Evolutionary conservation across 805 yeast genomes (phyloP), one percentile per base, ranked within the genome.

Genomic region (Hyphopichia homilentoma): DNA sequence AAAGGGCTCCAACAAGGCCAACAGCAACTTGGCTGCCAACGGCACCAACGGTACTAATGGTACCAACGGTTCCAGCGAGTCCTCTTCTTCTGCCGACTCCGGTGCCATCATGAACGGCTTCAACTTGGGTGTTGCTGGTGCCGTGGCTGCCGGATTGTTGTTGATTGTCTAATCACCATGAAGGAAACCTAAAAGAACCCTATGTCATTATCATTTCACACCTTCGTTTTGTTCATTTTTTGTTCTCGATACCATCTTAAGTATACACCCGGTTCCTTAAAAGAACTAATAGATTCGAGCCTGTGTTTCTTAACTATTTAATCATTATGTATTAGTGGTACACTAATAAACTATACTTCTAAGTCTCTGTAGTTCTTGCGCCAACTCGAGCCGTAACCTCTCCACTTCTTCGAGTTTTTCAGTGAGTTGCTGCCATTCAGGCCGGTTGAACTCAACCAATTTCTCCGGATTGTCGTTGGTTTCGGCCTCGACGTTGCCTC

Each of bases 81-180:
- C 46, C 29, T 34, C 55, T 29, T 48, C 59, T 20, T 43, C 56
- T 33, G 52, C 48, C 28, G 40, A 44, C 25, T 40, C 39, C 39
- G 57, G 50, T 30, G 56, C 48, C 25, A 43, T 39, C 12, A 31
- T 27, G 32, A 39, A 47, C 30, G 51, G 48, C n/a, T 27, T 50
- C 36, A 38, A 52, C 30, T 32, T 51, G 25, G 65, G 66, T 29
- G 50, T 49, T 41, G 64, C 60, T 40, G 68, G 72, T 39, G 78
- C 68, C 31, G 41, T 70, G 25, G 62, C 73, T 43, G 78, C 76
- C 28, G 80, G 75, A 54, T 57, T 70, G 38, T 61, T 73, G 37
- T 55, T 75, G 52, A 41, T 72, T 43, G 53, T 70, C 47, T 70
- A 58, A 58, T 28, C n/a, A 12, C 6, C 15, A 26, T 7, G n/a